Percentiles rank a stretch among this genome's conserved stretches.
phyloP scores from a whole-genome alignment of 371 early-diverging fungal species.

The Mortierella sp. region DNA sequence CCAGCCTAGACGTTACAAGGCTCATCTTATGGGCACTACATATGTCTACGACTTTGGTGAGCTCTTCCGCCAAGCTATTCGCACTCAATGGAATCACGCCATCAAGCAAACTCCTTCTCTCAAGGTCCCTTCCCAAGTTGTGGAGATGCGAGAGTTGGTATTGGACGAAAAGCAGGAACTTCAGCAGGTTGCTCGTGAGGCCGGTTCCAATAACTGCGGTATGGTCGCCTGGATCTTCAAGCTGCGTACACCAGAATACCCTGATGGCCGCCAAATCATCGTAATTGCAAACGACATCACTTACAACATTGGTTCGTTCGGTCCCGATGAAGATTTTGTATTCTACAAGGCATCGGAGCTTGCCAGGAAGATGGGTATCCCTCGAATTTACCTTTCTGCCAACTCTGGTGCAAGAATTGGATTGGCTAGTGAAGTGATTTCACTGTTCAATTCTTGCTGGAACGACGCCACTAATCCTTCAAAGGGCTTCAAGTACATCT shows the following conservation, averaged over 20 bases:
- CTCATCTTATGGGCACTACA: slow-evolving; percentile 97
- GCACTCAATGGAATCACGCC: slow-evolving; percentile 82
- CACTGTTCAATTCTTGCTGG: slow-evolving; percentile 91
- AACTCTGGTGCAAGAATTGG: slow-evolving; percentile 99
- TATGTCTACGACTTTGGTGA: slow-evolving; percentile 99
- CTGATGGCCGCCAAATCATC: slow-evolving; percentile 88
- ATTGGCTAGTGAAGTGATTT: slow-evolving; percentile 92
- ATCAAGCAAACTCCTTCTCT: slow-evolving; percentile 64
- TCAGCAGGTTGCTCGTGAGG: slow-evolving; percentile 83
- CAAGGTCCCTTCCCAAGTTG: slow-evolving; percentile 76
- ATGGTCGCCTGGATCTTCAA: slow-evolving; percentile 97
- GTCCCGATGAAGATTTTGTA: slow-evolving; percentile 93
- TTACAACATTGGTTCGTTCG: slow-evolving; percentile 97
- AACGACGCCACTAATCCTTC: slow-evolving; percentile 82
- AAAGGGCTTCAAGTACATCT: slow-evolving; percentile 94
- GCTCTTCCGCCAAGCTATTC: slow-evolving; percentile 90
- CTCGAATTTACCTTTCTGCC: slow-evolving; percentile 97
- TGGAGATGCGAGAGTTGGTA: slow-evolving; percentile 89
- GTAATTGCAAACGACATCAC: slow-evolving; percentile 99
- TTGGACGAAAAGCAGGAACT: slow-evolving; percentile 86
- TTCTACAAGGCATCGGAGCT: slow-evolving; percentile 94
- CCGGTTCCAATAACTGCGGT: slow-evolving; percentile 94
- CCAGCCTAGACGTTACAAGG: slow-evolving; percentile 98
- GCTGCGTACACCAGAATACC: slow-evolving; percentile 95
- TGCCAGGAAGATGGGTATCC: slow-evolving; percentile 89